Base-by-base conservation (phyloP, 2,329 filamentous ascomycete genomes). In the Coleophoma eucalyptorum region DNA sequence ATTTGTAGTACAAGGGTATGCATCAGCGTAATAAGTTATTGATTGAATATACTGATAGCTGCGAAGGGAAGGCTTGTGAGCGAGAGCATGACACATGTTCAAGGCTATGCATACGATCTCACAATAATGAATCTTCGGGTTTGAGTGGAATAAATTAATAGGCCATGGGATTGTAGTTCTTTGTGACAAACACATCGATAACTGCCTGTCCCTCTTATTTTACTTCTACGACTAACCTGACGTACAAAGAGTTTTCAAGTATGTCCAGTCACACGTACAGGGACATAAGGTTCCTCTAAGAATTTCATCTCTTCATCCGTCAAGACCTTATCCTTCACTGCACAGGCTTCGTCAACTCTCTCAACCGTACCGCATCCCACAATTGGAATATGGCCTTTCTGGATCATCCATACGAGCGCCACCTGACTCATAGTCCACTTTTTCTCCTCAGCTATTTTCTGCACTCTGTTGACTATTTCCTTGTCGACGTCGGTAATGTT, bases 361-460 rank as follows among this genome's bases (percentile, higher is more conserved):
- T 69, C 76, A 45, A 73, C 69, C 50, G 68, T 78, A 43, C 64
- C 68, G 26, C 43, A 50, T 0, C 77, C 77, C 47, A 79, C 62
- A 55, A 79, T 79, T 0, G 76, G 77, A 50, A 67, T 70, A 40
- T 66, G 66, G 5, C 67, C 69, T 48, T 67, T 67, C 45, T 68
- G 66, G 52, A 72, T 51, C 13, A 65, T 62, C 79, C 79, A 83
- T 12, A 77, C 78, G 49, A 78, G 69, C 5, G 77, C 75, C 34
- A 82, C 72, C 55, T 77, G 72, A 49, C 74, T 74, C 78, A 81
- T 81, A 52, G 68, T 78, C 63, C 76, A 72, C 0, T 69, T 73
- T 58, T 73, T 74, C 69, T 77, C 78, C 58, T 72, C 69, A 5
- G 78, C 77, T 35, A 81, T 53, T 58, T 81, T 72, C 64, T 79